A percentile compares a stretch with the other conserved stretches of the same genome.
phyloP scores from a whole-genome alignment of 768 basidiomycete genomes.

The Saitozyma sp. region DNA sequence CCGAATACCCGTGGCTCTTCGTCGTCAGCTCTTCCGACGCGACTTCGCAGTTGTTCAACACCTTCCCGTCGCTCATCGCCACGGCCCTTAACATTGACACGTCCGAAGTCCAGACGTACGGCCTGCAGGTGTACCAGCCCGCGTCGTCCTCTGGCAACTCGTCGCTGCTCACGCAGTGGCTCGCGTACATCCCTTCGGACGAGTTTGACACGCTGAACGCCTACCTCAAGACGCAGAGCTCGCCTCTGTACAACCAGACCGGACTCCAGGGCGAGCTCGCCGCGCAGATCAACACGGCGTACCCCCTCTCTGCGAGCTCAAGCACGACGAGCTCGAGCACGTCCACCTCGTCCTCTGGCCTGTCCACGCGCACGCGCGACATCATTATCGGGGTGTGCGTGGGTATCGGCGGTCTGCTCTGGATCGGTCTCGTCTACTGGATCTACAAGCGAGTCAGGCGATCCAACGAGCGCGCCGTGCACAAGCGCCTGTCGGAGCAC shows the following conservation, averaged over 20 bases:
- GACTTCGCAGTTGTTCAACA: conserved; percentile 75
- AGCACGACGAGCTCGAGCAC: conserved; percentile 27
- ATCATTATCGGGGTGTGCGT: conserved; percentile 90
- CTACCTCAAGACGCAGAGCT: conserved; percentile 64
- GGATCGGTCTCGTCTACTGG: conserved; percentile 72
- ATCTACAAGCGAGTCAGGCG: conserved; percentile 68
- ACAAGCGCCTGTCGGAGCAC: conserved; percentile 68
- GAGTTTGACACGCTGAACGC: conserved; percentile 64
- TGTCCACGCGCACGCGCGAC: conserved; percentile 61
- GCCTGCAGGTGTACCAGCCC: conserved; percentile 71
- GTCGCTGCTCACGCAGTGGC: conserved; percentile 67
- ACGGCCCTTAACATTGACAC: conserved; percentile 57
- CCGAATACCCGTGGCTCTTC: conserved; percentile 49
- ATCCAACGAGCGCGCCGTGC: conserved; percentile 64
- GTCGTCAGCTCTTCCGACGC: conserved; percentile 60
- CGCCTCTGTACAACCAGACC: conserved; percentile 65
- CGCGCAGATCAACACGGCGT: conserved; percentile 66
- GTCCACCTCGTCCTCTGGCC: conserved; percentile 5
- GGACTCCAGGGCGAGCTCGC: conserved; percentile 64
- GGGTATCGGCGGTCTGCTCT: conserved; percentile 73
- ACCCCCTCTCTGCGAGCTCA: conserved; percentile 56
- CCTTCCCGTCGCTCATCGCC: conserved; percentile 61
- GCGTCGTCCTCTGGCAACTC: conserved; percentile 61
- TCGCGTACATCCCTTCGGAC: conserved; percentile 66
- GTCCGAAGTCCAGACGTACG: conserved; percentile 58